Evolutionary conservation across 805 yeast species (phyloP).

Genomic region (Candida khao-thaluensis): DNA sequence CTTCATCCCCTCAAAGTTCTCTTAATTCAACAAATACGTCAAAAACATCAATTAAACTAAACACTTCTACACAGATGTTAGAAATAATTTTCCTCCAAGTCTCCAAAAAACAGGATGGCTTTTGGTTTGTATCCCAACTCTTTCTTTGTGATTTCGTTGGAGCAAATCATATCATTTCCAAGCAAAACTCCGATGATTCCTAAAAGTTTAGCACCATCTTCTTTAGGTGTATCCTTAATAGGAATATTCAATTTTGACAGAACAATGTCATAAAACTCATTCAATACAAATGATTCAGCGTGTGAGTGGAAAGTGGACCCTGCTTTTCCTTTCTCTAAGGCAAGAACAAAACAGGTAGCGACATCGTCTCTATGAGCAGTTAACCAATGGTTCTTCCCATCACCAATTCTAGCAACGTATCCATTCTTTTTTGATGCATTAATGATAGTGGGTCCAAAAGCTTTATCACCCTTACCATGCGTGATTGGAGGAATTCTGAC

Average conservation of each 20-base stretch:
- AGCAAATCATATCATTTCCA: constrained; percentile 7
- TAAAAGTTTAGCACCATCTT: constrained; percentile 14
- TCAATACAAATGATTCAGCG: constrained; percentile 17
- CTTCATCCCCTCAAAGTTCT: no score
- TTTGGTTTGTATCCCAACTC: constrained; percentile 27
- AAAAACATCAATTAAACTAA: no score
- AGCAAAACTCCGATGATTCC: constrained; percentile 7
- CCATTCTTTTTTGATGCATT: constrained; percentile 30
- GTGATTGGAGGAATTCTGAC: constrained; percentile 34
- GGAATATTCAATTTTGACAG: constrained; percentile 9
- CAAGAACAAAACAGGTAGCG: constrained; percentile 4
- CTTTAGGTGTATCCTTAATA: constrained; percentile 15
- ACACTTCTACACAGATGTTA: no score
- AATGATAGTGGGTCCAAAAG: constrained; percentile 10
- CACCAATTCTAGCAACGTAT: constrained; percentile 22
- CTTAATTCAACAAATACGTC: no score
- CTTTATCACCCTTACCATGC: constrained; percentile 16
- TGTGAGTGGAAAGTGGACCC: constrained; percentile 13
- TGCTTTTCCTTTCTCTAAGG: constrained; percentile 12
- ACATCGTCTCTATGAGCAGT: constrained; percentile 24
- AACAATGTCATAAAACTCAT: constrained; percentile 2
- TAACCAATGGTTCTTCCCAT: constrained; percentile 29
- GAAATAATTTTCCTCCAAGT: no score
- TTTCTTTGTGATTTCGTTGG: constrained; percentile 18
- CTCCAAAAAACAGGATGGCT: not conserved